Evolutionary conservation across 202 grass and related monocot species (phyloP).

Genomic region (Setaria viridis): DNA sequence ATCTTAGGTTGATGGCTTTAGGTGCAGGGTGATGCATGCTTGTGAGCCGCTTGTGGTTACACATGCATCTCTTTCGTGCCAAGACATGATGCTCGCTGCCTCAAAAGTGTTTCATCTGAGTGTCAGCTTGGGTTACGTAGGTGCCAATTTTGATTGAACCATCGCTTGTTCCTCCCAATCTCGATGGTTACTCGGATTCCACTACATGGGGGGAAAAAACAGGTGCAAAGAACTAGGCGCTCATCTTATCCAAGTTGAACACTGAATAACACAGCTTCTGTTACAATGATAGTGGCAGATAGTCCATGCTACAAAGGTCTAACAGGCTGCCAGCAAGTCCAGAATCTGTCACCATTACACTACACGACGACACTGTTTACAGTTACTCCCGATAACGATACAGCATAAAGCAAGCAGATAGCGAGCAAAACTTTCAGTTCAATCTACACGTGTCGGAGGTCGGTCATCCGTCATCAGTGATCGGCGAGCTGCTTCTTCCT

Average conservation of each 20-base stretch:
- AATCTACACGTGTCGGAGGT: not conserved
- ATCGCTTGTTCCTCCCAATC: not conserved
- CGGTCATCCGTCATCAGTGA: not conserved
- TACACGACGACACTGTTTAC: not conserved
- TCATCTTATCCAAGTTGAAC: not conserved
- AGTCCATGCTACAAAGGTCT: not conserved
- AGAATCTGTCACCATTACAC: not conserved
- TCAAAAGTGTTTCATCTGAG: not conserved
- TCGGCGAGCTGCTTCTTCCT: constrained; percentile 58
- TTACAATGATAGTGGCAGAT: not conserved
- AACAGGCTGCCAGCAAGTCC: not conserved
- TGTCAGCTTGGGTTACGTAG: not conserved
- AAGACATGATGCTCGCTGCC: not conserved
- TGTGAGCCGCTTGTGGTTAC: too few relatives aligned
- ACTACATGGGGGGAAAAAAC: not conserved
- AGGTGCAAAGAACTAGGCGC: not conserved
- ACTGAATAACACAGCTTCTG: not conserved
- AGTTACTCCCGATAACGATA: not conserved
- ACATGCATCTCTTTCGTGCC: too few relatives aligned
- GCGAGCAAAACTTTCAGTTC: not conserved
- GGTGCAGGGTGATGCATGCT: too few relatives aligned
- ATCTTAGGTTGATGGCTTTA: too few relatives aligned
- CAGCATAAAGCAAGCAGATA: not conserved
- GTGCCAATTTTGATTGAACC: not conserved
- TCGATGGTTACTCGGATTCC: not conserved